Evolutionary conservation across 2,329 filamentous ascomycete genomes (phyloP), one percentile per base, ranked within the genome.

Genomic region (Thelonectria olida): DNA sequence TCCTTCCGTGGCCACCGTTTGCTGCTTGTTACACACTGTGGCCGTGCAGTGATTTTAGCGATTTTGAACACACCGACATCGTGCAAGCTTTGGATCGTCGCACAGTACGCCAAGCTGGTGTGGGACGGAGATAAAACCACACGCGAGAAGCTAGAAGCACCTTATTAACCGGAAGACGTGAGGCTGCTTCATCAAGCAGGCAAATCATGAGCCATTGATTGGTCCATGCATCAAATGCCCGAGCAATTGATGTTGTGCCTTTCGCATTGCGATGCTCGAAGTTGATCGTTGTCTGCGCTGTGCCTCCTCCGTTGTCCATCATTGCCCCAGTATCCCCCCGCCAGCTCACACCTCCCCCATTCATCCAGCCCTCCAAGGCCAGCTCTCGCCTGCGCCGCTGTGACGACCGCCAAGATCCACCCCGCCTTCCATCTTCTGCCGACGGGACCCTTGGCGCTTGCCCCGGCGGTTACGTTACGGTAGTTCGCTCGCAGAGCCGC

Each of bases 371-470:
- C n/a, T n/a, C n/a, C n/a, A n/a, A n/a, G n/a, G 28, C 17, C 23
- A 12, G 12, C n/a, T n/a, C 34, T 48, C 34, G 34, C 28, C n/a
- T 31, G 19, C 31, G 44, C 49, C 31, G 31, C 49, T 48, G 22
- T 41, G 28, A 23, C 22, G 34, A 23, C 50, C 47, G 31, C 20
- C 53, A 56, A 41, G 51, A 61, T 51, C 58, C 58, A 58, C 58
- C 58, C 58, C 58, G 58, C 41, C 48, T 58, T 61, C 54, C 52
- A 61, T 45, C 51, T 61, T 51, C 58, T 55, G 45, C 51, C 52
- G 45, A 48, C 45, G n/a, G n/a, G n/a, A n/a, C n/a, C 51, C 56
- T 47, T 10, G 20, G 22, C 54, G 23, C 44, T 22, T 19, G 19
- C 17, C 36, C 20, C 22, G 13, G 52, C 28, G 19, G 20, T 36